These are phyloP conservation scores for Vanrija sp. DNA, from an alignment of 1,284 basidiomycete species.

Conservation along the genomic window DNA sequence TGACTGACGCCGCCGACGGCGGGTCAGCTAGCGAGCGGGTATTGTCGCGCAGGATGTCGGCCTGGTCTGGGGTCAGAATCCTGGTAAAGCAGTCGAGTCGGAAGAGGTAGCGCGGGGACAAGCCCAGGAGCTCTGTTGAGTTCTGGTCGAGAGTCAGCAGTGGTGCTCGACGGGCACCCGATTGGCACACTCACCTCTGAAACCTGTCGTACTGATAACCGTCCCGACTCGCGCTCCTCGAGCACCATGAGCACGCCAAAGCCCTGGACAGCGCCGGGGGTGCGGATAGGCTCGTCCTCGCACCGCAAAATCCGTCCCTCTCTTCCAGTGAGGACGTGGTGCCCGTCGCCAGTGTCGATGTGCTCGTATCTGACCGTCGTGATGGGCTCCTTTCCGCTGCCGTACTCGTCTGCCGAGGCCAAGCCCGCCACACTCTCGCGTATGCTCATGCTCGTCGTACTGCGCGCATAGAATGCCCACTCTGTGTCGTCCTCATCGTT, in stretches of 20 bases:
- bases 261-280: conserved; percentile 78
- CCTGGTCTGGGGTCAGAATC: conserved; percentile 65
- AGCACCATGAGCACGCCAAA: conserved; percentile 79
- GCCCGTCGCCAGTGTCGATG: conserved; percentile 63
- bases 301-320: conserved; percentile 67
- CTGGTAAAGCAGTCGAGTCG: conserved; percentile 71
- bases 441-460: conserved; percentile 7
- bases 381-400: conserved; percentile 29
- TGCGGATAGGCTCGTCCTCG: conserved; percentile 84
- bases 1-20: conserved; percentile 19
- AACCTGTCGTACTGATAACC: conserved; percentile 68
- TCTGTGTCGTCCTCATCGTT: conserved; percentile 5
- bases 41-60: conserved; percentile 70
- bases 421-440: conserved; percentile 1
- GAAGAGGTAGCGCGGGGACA: conserved; percentile 74
- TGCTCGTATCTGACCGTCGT: conserved; percentile 67
- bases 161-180: conserved; percentile 10
- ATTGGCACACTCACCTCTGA: conserved; percentile 61
- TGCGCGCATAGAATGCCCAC: not conserved
- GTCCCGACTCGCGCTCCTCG: conserved; percentile 61
- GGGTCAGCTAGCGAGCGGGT: conserved; percentile 63
- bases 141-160: conserved; percentile 52
- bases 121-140: conserved; percentile 63
- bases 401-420: conserved; percentile 3
- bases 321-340: conserved; percentile 68